Conservation (phyloP, 2,329 filamentous ascomycete genomes). For the Cladosporium sphaerospermum region DNA sequence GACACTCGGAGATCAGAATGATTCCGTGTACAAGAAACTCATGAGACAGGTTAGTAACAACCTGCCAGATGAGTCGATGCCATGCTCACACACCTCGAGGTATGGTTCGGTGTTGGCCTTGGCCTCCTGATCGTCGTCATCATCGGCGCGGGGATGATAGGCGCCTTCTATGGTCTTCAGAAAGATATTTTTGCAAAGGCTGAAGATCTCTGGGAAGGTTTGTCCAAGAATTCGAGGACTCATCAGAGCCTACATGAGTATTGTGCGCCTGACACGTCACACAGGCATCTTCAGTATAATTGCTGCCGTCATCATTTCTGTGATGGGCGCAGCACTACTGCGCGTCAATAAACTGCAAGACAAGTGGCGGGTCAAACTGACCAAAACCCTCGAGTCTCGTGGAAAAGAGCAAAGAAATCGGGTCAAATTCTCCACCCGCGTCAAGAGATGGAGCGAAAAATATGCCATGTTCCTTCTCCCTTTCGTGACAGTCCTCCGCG, state of each 20-base stretch:
- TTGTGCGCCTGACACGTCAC: constrained; percentile 50
- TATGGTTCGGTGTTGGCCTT: constrained; percentile 58
- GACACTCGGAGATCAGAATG: constrained; percentile 60
- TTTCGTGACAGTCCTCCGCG: constrained; percentile 79
- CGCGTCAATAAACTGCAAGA: constrained; percentile 76
- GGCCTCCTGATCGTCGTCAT: constrained; percentile 60
- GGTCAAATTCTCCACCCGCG: constrained; percentile 35
- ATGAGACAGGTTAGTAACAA: constrained; percentile 33
- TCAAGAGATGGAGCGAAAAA: constrained; percentile 65
- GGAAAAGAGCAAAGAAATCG: constrained; percentile 39
- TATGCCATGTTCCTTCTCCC: constrained; percentile 83
- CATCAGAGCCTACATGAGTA: too few species aligned
- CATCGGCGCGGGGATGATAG: constrained; percentile 63
- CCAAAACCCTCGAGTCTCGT: constrained; percentile 54
- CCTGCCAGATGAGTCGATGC: constrained; percentile 28
- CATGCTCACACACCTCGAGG: too few species aligned
- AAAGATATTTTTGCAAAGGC: constrained; percentile 59
- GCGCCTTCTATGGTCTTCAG: constrained; percentile 65
- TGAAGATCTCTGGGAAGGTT: constrained; percentile 71
- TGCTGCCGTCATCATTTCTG: constrained; percentile 70
- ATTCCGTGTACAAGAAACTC: constrained; percentile 56
- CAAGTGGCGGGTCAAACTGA: constrained; percentile 82
- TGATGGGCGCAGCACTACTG: constrained; percentile 74
- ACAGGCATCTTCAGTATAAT: constrained; percentile 53
- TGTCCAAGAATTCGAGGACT: constrained; percentile 25